Evolutionary conservation across 2,329 filamentous ascomycete species (phyloP).

Genomic region (Pyrenochaeta sp.): DNA sequence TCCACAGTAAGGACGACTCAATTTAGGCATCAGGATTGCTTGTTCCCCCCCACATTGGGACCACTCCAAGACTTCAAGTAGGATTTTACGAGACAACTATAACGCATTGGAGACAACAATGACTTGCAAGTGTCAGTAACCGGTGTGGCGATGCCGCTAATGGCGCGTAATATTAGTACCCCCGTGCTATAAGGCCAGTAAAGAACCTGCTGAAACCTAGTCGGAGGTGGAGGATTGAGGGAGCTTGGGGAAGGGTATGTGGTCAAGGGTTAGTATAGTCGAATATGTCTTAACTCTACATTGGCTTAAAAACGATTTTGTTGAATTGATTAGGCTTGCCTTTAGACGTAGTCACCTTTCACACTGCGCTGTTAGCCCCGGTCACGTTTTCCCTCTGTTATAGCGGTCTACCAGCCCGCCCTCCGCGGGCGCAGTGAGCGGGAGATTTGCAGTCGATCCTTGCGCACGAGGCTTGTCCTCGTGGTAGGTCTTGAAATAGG

Average conservation of each 20-base stretch:
- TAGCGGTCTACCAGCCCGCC: constrained; percentile 1
- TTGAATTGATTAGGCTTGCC: background rate
- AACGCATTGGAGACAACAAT: background rate
- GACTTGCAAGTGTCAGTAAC: background rate
- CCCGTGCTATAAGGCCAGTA: background rate
- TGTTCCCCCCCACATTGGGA: background rate
- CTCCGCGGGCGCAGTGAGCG: constrained; percentile 14
- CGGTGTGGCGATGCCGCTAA: background rate
- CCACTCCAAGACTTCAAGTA: background rate
- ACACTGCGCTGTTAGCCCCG: background rate
- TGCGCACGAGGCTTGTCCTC: constrained; percentile 13
- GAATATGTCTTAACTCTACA: background rate
- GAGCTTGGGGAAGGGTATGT: background rate
- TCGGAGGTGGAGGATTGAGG: background rate
- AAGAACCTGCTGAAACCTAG: background rate
- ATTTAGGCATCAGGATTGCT: background rate
- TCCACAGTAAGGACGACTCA: background rate
- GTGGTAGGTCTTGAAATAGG: constrained; percentile 19
- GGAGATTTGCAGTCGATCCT: constrained; percentile 23
- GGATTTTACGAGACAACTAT: background rate
- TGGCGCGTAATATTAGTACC: background rate
- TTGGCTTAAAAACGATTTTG: background rate
- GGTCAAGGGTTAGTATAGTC: background rate
- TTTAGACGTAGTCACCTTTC: background rate
- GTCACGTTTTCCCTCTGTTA: background rate